These are phyloP conservation scores for Tolypocladium tropicale DNA, from an alignment of 2,329 filamentous ascomycete species.

Conservation along the genomic window DNA sequence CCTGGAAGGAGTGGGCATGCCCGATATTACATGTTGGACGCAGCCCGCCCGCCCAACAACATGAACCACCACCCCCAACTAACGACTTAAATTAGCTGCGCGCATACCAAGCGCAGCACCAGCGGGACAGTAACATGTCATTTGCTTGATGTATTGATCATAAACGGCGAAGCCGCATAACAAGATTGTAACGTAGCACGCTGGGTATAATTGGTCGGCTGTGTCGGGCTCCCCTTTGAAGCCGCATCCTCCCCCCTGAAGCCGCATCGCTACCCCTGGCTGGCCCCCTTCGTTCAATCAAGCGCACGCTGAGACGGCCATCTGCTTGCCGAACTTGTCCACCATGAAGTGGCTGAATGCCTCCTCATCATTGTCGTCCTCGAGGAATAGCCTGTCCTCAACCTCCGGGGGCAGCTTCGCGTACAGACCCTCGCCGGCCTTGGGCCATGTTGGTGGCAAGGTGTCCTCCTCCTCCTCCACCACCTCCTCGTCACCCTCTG, in stretches of 20 bases:
- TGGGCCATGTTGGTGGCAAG: slow-evolving; percentile 29
- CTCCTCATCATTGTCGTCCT: slow-evolving; percentile 30
- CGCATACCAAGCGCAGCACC: neutral
- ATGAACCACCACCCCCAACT: too few relatives aligned
- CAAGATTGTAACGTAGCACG: neutral
- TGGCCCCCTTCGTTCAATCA: too few relatives aligned
- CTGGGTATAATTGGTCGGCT: neutral
- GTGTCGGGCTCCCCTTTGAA: neutral
- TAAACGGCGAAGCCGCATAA: neutral
- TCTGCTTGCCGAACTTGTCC: slow-evolving; percentile 24
- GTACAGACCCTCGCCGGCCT: slow-evolving; percentile 28
- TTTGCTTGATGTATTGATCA: too few relatives aligned
- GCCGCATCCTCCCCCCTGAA: neutral
- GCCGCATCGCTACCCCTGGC: too few relatives aligned
- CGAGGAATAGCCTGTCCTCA: slow-evolving; percentile 23
- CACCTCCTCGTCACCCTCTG: slow-evolving; percentile 13
- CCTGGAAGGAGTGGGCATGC: too few relatives aligned
- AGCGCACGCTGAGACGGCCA: slow-evolving; percentile 18
- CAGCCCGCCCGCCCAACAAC: too few relatives aligned
- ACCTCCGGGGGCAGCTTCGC: slow-evolving; percentile 25
- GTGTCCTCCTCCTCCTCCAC: slow-evolving; percentile 11
- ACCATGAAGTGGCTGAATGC: slow-evolving; percentile 34
- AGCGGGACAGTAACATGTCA: too few relatives aligned
- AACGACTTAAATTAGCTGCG: neutral
- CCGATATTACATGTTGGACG: too few relatives aligned